Evolutionary conservation across 108 stramenopile species (phyloP), one percentile per base, ranked within the genome.

Genomic region (Cyclotella baltica): DNA sequence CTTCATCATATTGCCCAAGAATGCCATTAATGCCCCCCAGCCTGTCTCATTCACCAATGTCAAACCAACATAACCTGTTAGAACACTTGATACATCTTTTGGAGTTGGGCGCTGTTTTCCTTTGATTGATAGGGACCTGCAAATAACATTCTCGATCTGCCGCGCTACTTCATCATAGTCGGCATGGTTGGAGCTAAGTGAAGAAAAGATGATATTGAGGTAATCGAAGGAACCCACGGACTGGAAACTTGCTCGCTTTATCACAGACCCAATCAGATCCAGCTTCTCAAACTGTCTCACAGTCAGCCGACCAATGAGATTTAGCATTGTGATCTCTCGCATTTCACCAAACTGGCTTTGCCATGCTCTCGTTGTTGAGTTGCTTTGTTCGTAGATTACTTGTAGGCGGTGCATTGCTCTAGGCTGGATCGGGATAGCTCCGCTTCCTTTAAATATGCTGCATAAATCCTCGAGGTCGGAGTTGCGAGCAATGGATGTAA

Each of bases 201-300:
- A 56, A 37, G 57, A 38, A 22, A 22, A 25, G 36, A 71, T 28
- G 56, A 13, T 37, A 18, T 71, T 38, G 11, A 58, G 34, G 15
- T 13, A 20, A 1, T 37, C 20, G 20, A 71, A 58, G 18, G 70
- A 47, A 28, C 38, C 53, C 23, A 58, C 31, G 4, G 70, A 43
- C 20, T 57, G 33, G 28, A 28, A 71, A 38, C 33, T 38, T 58
- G 30, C 56, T 23, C 56, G 22, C 30, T 43, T 71, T 33, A 59
- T 58, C 37, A 53, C 35, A 1, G 70, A 71, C 27, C 13, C 30
- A 27, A 43, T 71, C 22, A 55, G n/a, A 57, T 8, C 27, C 16
- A 37, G 20, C 25, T 56, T 56, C 20, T n/a, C 55, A 56, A 5
- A 22, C 25, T 56, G 22, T 1, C 25, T 25, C 4, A 56, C 55